Evolutionary conservation across 2,329 filamentous ascomycete species (phyloP), one percentile per base, ranked within the genome.

Genomic region (Cercospora sojina): DNA sequence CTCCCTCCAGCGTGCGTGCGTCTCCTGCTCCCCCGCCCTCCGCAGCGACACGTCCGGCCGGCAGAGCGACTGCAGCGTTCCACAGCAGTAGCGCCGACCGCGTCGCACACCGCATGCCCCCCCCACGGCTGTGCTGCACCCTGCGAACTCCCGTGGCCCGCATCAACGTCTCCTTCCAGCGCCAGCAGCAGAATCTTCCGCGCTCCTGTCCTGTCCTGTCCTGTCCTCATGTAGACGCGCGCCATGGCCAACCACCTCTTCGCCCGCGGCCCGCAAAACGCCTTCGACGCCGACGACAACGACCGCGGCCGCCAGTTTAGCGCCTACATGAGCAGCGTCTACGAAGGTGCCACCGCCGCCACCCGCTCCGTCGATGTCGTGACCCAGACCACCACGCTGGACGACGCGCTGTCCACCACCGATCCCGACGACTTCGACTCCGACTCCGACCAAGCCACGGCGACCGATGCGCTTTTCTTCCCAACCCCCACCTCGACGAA

Each of bases 361-460:
- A 55, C 49, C 49, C 49, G 49, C 49, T 55, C 49, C 49, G 49
- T 27, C 25, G 27, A 55, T 23, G 25, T 55, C 18, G 58, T 60
- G 23, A 60, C 58, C 25, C 58, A 60, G 58, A 60, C 58, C 38
- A 60, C 58, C 58, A 47, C 41, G 41, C 20, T 60, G 38, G 20
- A 29, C 18, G 41, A 47, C 38, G 38, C 20, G 12, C 23, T 35
- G 35, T 43, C 53, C 32, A 41, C 53, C 49, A 20, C 51, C 27
- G 64, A 62, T 59, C 20, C 51, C 18, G 38, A 47, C 35, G 55
- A 66, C 38, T 23, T 43, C n/a, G 56, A 58, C 2, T 43, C 38
- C n/a, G 56, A 58, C 2, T 43, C 38, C 38, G 18, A 27, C 12
- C 1, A 29, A 13, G 38, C n/a, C n/a, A 18, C 25, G 29, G 18